Evolutionary conservation across 116 monocot species (phyloP).

Genomic region (Phalaenopsis hybrid): DNA sequence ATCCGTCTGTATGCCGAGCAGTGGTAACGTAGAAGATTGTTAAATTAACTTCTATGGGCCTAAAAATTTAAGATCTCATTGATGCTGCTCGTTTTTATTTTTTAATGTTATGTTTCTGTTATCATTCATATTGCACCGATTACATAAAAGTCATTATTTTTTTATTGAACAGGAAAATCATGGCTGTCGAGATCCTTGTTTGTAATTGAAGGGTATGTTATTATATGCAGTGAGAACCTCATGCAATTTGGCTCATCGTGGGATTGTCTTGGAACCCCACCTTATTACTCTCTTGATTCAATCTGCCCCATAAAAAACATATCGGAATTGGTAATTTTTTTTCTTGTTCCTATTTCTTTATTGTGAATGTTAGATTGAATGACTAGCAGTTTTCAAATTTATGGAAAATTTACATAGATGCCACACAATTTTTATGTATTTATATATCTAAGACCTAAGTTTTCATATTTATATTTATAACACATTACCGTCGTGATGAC

Average conservation of each 20-base stretch:
- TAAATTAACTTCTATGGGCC: too few species aligned
- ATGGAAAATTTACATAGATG: too few species aligned
- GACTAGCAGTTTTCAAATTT: too few species aligned
- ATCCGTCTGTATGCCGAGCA: too few species aligned
- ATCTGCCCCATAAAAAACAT: constrained; percentile 40
- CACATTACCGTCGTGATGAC: too few species aligned
- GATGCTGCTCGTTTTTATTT: too few species aligned
- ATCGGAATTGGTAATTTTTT: constrained; percentile 47
- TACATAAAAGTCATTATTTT: constrained; percentile 11
- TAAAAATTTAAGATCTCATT: too few species aligned
- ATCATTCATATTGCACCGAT: neutral
- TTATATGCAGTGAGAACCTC: constrained; percentile 59
- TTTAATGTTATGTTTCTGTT: neutral
- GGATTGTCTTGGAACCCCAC: constrained; percentile 18
- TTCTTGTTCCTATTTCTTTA: neutral
- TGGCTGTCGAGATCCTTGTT: constrained; percentile 58
- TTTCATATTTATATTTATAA: too few species aligned
- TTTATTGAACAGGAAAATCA: constrained; percentile 34
- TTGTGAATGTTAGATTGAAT: neutral
- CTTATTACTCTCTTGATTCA: constrained; percentile 58
- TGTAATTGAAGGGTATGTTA: constrained; percentile 42
- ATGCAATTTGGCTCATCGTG: constrained; percentile 30
- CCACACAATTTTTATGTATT: too few species aligned
- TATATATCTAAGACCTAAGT: too few species aligned
- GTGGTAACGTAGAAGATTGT: too few species aligned